Evolutionary conservation across 805 yeast species (phyloP).

Genomic region (Wickerhamomyces hampshirensis): DNA sequence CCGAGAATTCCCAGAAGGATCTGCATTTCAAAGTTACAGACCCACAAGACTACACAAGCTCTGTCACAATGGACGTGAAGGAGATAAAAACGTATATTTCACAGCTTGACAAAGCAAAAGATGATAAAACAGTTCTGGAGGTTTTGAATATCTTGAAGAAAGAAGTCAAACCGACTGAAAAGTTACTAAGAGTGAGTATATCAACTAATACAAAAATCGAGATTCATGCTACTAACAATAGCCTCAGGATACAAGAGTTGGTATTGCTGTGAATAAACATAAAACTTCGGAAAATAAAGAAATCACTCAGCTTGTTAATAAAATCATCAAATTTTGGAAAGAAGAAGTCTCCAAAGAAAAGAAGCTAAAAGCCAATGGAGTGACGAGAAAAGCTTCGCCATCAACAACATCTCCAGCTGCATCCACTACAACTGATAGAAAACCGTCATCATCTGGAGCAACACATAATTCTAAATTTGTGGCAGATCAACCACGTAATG

Average conservation of each 20-base stretch:
- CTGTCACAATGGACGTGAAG: conserved; percentile 51
- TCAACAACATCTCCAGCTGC: conserved; percentile 1
- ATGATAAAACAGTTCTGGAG: conserved; percentile 60
- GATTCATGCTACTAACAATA: not conserved
- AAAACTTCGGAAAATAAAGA: conserved; percentile 65
- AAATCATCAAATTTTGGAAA: conserved; percentile 84
- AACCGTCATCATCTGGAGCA: conserved; percentile 15
- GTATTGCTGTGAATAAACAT: conserved; percentile 90
- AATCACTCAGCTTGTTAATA: conserved; percentile 65
- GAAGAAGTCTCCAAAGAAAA: conserved; percentile 76
- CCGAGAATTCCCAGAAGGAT: no score
- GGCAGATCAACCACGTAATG: conserved; percentile 61
- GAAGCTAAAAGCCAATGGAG: conserved; percentile 13
- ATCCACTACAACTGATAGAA: conserved; percentile 7
- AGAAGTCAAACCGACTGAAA: conserved; percentile 80
- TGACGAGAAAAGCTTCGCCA: conserved; percentile 7
- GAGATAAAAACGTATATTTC: conserved; percentile 68
- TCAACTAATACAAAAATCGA: not conserved
- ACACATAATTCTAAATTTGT: conserved; percentile 33
- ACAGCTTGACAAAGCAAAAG: conserved; percentile 67
- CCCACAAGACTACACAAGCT: not conserved
- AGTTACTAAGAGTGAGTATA: conserved; percentile 54
- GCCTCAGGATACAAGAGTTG: conserved; percentile 83
- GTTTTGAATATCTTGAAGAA: conserved; percentile 60
- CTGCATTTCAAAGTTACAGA: not conserved